Evolutionary conservation across 345 rosid genomes (phyloP).

Genomic region (Firmiana major): DNA sequence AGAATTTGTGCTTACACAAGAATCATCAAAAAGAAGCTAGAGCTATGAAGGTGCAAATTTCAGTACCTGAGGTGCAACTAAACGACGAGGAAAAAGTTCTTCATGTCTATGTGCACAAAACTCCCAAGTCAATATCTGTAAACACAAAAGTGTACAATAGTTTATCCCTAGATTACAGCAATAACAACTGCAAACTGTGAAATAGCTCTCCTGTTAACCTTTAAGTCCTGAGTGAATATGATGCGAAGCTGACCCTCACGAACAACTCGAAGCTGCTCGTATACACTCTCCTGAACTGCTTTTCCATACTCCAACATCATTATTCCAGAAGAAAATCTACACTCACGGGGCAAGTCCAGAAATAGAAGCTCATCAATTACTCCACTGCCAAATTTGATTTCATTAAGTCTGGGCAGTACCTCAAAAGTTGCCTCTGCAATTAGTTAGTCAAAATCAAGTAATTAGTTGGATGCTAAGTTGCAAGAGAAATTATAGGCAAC

Average conservation of each 20-base stretch:
- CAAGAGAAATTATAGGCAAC: not conserved
- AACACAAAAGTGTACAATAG: not conserved
- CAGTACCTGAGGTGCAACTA: conserved; percentile 91
- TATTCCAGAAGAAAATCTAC: conserved; percentile 68
- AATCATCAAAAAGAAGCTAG: not conserved
- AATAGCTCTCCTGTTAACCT: conserved; percentile 44
- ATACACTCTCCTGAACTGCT: conserved; percentile 95
- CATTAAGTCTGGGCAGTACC: conserved; percentile 88
- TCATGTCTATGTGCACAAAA: conserved; percentile 92
- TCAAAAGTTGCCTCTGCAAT: conserved; percentile 93
- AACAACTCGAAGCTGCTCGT: conserved; percentile 93
- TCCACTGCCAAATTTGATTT: conserved; percentile 94
- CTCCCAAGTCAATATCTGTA: conserved; percentile 90
- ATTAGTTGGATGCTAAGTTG: not conserved
- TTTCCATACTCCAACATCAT: conserved; percentile 84
- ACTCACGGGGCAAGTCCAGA: conserved; percentile 79
- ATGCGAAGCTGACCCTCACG: conserved; percentile 97
- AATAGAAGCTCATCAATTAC: conserved; percentile 92
- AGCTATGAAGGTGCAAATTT: conserved; percentile 3
- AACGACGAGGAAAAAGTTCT: conserved; percentile 91
- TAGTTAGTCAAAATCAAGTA: not conserved
- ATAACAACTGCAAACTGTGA: not conserved
- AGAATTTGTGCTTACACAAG: not conserved
- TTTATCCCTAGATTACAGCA: conserved; percentile 8
- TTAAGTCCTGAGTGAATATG: conserved; percentile 77